Percentiles rank a stretch among this genome's conserved stretches.
Evolutionary conservation across 176 grass and related monocot genomes (phyloP).

Genomic region (Areca catechu): DNA sequence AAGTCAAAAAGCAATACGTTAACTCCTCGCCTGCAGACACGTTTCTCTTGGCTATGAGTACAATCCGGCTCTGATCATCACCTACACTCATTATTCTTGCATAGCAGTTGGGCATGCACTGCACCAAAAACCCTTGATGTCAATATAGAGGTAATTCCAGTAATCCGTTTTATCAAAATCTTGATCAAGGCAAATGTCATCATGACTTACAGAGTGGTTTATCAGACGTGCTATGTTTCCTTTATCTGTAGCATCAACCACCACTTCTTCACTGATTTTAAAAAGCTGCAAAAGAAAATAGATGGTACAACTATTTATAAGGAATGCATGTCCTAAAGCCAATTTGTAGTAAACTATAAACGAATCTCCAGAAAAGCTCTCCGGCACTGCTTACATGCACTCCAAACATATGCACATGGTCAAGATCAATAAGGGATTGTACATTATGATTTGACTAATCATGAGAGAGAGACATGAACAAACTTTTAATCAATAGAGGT

Average conservation of each 20-base stretch:
- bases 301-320: neutral
- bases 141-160: neutral
- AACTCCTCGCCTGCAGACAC: constrained; percentile 78
- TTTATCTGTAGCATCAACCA: constrained; percentile 79
- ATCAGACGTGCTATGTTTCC: constrained; percentile 83
- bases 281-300: constrained; percentile 44
- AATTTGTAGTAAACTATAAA: constrained; percentile 4
- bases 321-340: neutral
- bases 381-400: too few relatives aligned
- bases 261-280: constrained; percentile 93
- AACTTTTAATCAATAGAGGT: too few relatives aligned
- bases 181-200: neutral
- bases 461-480: too few relatives aligned
- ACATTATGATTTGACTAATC: too few relatives aligned
- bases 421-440: too few relatives aligned
- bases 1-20: constrained; percentile 37
- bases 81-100: constrained; percentile 74
- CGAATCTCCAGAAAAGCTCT: neutral
- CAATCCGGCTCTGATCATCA: constrained; percentile 53
- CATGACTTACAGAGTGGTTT: constrained; percentile 69
- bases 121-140: constrained; percentile 9
- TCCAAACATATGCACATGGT: too few relatives aligned
- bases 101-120: constrained; percentile 98
- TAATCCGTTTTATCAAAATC: neutral
- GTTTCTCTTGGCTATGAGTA: constrained; percentile 74